Conservation (phyloP, 345 rosid genomes). For the Euphorbia lathyris region DNA sequence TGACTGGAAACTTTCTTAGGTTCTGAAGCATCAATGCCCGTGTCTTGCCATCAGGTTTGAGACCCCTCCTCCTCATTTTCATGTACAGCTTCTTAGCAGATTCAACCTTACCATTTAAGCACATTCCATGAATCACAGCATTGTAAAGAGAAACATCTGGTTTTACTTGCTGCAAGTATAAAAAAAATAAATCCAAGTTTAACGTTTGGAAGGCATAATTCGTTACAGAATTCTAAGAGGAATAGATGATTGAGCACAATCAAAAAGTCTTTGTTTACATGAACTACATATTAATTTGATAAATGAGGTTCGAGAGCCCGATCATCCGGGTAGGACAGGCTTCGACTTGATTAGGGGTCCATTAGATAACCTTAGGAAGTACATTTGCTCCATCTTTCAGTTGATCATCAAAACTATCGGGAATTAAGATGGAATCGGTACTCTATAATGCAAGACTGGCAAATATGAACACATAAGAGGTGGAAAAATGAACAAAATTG, state of each 20-base stretch:
- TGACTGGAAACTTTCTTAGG: slow-evolving; percentile 28
- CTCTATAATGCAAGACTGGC: background rate
- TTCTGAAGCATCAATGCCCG: slow-evolving; percentile 72
- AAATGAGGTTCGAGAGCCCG: background rate
- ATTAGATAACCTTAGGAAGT: background rate
- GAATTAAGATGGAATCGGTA: background rate
- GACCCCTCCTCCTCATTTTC: slow-evolving; percentile 52
- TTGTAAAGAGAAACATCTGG: slow-evolving; percentile 58
- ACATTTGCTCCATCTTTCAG: background rate
- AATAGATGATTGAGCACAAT: background rate
- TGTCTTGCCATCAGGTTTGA: slow-evolving; percentile 69
- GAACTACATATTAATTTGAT: background rate
- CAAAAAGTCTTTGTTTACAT: background rate
- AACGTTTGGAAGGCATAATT: background rate
- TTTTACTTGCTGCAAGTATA: slow-evolving; percentile 39
- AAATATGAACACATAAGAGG: background rate
- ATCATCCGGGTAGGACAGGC: background rate
- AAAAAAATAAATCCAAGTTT: background rate
- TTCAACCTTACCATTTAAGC: slow-evolving; percentile 55
- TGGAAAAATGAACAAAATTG: background rate
- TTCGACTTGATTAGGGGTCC: background rate
- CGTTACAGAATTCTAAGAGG: background rate
- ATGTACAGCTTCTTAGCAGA: slow-evolving; percentile 55
- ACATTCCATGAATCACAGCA: slow-evolving; percentile 74
- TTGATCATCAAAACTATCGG: background rate